phyloP scores from a whole-genome alignment of 2,329 filamentous ascomycete genomes.

The Tolypocladium inflatum region DNA sequence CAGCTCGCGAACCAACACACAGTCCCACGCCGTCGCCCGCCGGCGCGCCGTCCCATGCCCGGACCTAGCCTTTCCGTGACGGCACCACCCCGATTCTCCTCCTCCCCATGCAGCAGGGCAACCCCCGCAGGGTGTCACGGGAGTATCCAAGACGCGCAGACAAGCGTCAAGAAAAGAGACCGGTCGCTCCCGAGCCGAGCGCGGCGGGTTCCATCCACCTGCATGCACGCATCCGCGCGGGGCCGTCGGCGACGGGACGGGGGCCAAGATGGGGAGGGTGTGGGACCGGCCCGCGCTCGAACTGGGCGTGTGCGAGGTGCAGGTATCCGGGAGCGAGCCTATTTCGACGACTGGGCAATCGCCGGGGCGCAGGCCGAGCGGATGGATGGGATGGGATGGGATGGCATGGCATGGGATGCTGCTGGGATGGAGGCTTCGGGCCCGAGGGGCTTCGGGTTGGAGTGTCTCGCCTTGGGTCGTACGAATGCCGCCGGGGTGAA shows the following conservation, averaged over 20 bases:
- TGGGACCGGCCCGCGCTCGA: neutral
- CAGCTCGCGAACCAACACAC: neutral
- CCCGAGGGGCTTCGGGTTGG: too few species aligned
- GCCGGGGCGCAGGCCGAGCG: neutral
- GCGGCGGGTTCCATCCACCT: neutral
- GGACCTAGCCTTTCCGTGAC: too few species aligned
- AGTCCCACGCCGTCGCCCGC: neutral
- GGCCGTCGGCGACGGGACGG: neutral
- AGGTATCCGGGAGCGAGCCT: neutral
- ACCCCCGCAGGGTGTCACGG: neutral
- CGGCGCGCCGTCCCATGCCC: neutral
- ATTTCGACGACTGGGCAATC: neutral
- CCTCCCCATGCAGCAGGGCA: neutral
- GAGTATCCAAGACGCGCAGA: neutral
- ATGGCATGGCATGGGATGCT: too few species aligned
- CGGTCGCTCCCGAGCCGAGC: neutral
- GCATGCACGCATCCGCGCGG: neutral
- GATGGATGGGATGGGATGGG: too few species aligned
- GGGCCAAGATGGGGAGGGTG: neutral
- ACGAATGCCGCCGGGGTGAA: neutral
- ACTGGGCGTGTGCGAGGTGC: neutral
- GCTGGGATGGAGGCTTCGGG: too few species aligned
- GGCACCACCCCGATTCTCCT: neutral
- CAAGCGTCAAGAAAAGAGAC: neutral
- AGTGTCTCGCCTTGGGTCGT: neutral